Base-by-base conservation (phyloP, 768 basidiomycete species). In the Leccinum pellstonianum region DNA sequence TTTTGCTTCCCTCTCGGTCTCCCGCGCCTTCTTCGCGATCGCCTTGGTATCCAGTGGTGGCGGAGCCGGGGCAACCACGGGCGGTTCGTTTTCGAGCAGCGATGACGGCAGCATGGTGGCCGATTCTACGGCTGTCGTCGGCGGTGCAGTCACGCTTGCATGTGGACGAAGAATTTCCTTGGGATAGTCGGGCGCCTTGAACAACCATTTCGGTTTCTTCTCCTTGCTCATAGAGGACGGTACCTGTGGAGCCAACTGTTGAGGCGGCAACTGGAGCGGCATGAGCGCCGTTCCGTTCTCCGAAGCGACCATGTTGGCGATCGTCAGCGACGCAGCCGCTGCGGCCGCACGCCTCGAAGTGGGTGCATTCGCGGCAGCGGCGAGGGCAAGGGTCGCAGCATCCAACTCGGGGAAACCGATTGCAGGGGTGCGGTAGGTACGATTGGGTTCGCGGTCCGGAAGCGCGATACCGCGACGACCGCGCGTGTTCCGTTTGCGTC, bases 381-480 rank as follows among this genome's bases (percentile, higher is more conserved):
- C 86, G 7, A 85, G 72, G 1, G 90, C 89, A 46, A 90, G 76
- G 0, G 85, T 85, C 8, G 88, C 84, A 54, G 90, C 76, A 66
- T 90, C 88, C 58, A 88, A 77, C 68, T 88, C 91, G 4, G 88
- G 93, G 81, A 88, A 92, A 27, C 90, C 91, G 56, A 91, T 84
- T 7, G 89, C 91, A 8, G 93, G 88, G 0, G 95, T 95, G 37
- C 97, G 87, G 75, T 89, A 91, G 6, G 97, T 98, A 73, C 93
- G 82, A 70, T 91, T 83, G 2, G 93, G 90, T 60, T 99, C 96
- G 48, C 96, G 87, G 70, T 99, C 97, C 0, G 97, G 95, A 25
- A 98, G 77, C 3, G 84, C 85, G 58, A 94, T 81, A 14, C 93
- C 93, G 31, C 91, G 79, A 56, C 90, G 79, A 4, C 88, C 88